Evolutionary conservation across 2,329 filamentous ascomycete genomes (phyloP).

Genomic region (Claviceps purpurea): DNA sequence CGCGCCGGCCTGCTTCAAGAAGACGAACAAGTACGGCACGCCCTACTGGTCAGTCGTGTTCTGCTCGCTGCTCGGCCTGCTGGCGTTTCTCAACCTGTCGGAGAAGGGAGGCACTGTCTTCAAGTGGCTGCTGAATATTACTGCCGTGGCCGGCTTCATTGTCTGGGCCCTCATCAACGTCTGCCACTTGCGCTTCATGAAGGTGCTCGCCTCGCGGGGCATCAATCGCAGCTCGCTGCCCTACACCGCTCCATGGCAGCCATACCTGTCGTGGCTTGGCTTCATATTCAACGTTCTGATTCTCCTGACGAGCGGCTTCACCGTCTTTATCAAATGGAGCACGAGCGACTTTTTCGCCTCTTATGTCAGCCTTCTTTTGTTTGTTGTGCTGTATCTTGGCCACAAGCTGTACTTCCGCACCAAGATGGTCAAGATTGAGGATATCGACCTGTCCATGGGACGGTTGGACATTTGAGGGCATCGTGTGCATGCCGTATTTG

Average conservation of each 20-base stretch:
- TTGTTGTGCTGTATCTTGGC: conserved; percentile 42
- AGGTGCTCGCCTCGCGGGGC: conserved; percentile 40
- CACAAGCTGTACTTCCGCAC: conserved; percentile 41
- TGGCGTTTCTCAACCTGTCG: conserved; percentile 56
- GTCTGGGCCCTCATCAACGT: conserved; percentile 54
- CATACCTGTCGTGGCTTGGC: conserved; percentile 51
- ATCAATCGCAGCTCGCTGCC: conserved; percentile 45
- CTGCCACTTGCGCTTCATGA: conserved; percentile 53
- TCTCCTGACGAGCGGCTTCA: conserved; percentile 55
- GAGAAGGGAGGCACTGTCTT: conserved; percentile 47
- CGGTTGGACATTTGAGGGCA: conserved; percentile 1
- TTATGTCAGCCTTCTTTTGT: conserved; percentile 53
- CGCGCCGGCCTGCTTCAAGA: conserved; percentile 45
- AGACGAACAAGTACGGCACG: conserved; percentile 47
- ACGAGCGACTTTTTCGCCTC: conserved; percentile 48
- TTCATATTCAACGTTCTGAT: conserved; percentile 52
- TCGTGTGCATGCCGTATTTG: background rate
- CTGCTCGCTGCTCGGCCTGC: conserved; percentile 42
- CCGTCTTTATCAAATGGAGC: conserved; percentile 50
- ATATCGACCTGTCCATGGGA: conserved; percentile 20
- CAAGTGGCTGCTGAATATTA: conserved; percentile 61
- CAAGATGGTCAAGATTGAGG: conserved; percentile 21
- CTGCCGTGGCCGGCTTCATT: conserved; percentile 55
- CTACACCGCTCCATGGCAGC: conserved; percentile 48
- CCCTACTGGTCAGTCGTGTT: conserved; percentile 47